These are phyloP conservation scores for Medicago lupulina DNA, from an alignment of 306 rosid species.

Conservation along the genomic window DNA sequence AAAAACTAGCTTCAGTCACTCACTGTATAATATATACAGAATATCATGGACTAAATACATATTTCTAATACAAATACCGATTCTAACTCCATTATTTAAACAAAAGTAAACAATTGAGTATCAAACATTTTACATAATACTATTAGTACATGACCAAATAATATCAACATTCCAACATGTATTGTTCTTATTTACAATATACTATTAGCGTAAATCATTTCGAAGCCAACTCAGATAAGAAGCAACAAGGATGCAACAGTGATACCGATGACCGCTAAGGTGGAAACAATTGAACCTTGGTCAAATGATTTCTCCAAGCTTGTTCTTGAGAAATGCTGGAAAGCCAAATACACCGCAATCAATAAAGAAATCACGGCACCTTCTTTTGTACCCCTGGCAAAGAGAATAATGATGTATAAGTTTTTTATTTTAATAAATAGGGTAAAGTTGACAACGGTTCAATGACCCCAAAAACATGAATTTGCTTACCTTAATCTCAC, in stretches of 20 bases:
- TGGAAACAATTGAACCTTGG: constrained; percentile 85
- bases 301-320: constrained; percentile 76
- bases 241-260: constrained; percentile 60
- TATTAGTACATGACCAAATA: background rate
- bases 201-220: constrained; percentile 26
- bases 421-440: constrained; percentile 5
- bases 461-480: background rate
- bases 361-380: constrained; percentile 70
- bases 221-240: constrained; percentile 61
- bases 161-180: constrained; percentile 33
- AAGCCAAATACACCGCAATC: constrained; percentile 84
- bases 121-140: constrained; percentile 1
- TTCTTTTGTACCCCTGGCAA: constrained; percentile 77
- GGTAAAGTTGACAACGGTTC: constrained; percentile 22
- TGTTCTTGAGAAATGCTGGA: constrained; percentile 87
- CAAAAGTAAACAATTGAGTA: constrained; percentile 28
- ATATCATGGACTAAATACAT: constrained; percentile 25
- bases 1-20: constrained; percentile 17
- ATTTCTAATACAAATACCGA: constrained; percentile 4
- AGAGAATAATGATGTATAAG: constrained; percentile 38
- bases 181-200: constrained; percentile 45
- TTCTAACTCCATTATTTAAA: constrained; percentile 2
- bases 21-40: constrained; percentile 1
- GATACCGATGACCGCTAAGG: constrained; percentile 64
- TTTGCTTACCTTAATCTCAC: constrained; percentile 52